Percentiles rank a stretch among this genome's conserved stretches.
Conservation (phyloP, 2,329 filamentous ascomycete species). For the Monosporascus cannonballus region DNA sequence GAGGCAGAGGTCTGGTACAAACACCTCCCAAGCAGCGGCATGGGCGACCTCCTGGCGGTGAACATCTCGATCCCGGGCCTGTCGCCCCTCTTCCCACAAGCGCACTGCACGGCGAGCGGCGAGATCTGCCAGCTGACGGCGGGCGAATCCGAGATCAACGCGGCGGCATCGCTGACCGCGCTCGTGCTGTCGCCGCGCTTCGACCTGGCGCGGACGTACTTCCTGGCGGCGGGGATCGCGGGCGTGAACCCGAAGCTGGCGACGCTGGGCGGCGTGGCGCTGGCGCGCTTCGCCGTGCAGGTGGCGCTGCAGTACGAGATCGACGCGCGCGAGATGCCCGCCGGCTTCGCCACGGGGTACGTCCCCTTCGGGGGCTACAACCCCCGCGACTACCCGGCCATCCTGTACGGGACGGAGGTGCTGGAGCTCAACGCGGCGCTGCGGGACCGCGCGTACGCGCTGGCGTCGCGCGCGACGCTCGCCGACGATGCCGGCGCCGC, state of each 20-base stretch:
- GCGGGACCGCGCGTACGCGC: slow-evolving; percentile 41
- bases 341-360: slow-evolving; percentile 62
- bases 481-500: slow-evolving; percentile 42
- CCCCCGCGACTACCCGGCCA: slow-evolving; percentile 51
- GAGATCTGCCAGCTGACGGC: slow-evolving; percentile 63
- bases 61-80: slow-evolving; percentile 57
- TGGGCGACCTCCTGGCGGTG: slow-evolving; percentile 49
- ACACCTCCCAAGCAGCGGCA: slow-evolving; percentile 36
- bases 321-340: slow-evolving; percentile 61
- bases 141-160: slow-evolving; percentile 69
- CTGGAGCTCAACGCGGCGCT: slow-evolving; percentile 59
- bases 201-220: slow-evolving; percentile 62
- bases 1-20: slow-evolving; percentile 58
- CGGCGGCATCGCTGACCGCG: slow-evolving; percentile 59
- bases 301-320: slow-evolving; percentile 73
- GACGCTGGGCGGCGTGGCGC: slow-evolving; percentile 60
- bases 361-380: slow-evolving; percentile 53
- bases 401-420: slow-evolving; percentile 63
- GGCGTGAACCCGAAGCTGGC: slow-evolving; percentile 65
- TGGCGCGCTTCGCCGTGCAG: slow-evolving; percentile 65
- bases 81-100: slow-evolving; percentile 58
- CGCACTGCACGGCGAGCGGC: slow-evolving; percentile 56
- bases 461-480: slow-evolving; percentile 47
- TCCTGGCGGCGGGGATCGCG: slow-evolving; percentile 65
- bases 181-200: slow-evolving; percentile 57